phyloP scores from a whole-genome alignment of 257 asterid species.

The Sherardia arvensis region DNA sequence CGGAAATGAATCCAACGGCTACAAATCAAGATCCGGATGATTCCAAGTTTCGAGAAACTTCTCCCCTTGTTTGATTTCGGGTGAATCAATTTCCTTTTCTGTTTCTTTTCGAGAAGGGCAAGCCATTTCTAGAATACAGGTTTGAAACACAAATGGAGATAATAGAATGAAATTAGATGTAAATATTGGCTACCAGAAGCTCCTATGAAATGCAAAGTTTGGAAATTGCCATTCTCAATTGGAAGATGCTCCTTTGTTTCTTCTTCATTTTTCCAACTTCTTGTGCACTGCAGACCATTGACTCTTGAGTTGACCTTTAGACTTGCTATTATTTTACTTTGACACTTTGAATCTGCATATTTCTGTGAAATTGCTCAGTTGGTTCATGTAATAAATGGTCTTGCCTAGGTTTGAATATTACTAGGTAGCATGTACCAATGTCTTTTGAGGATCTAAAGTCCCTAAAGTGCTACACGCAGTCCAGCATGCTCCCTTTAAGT shows the following conservation, averaged over 20 bases:
- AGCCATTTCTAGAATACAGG: not conserved
- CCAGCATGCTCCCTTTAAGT: too few relatives aligned
- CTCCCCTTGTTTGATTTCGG: constrained; percentile 11
- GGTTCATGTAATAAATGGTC: not conserved
- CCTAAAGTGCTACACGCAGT: too few relatives aligned
- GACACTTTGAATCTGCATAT: not conserved
- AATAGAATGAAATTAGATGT: not conserved
- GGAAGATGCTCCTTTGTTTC: not conserved
- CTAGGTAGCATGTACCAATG: too few relatives aligned
- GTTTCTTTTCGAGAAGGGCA: not conserved
- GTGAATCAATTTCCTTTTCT: not conserved
- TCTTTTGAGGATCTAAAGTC: not conserved
- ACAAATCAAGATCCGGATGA: constrained; percentile 17
- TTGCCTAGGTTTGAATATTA: not conserved
- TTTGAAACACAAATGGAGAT: not conserved
- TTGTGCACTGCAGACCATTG: not conserved
- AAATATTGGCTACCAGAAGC: not conserved
- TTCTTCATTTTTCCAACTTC: not conserved
- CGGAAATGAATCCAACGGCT: constrained; percentile 19
- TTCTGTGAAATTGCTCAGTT: constrained; percentile 1
- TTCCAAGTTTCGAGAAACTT: constrained; percentile 7
- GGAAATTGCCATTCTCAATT: not conserved
- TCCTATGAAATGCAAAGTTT: not conserved
- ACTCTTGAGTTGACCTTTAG: not conserved
- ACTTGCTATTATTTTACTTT: not conserved